These are phyloP conservation scores for Brettanomyces bruxellensis DNA, from an alignment of 805 yeast genomes.

Conservation along the genomic window DNA sequence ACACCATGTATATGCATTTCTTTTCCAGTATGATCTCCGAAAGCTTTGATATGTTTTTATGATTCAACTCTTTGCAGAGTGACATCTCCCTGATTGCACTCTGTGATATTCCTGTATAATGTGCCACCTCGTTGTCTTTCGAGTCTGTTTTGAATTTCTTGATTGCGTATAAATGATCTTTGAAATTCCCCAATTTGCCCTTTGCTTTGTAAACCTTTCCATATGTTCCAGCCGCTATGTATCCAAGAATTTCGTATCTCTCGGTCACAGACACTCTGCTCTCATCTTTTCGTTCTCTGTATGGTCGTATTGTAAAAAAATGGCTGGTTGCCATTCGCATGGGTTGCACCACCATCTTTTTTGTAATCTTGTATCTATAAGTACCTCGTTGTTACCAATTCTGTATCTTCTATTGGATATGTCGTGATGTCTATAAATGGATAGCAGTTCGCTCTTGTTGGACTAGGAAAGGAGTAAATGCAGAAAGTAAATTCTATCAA, in stretches of 20 bases:
- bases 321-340: conserved; percentile 45
- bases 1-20: conserved; percentile 87
- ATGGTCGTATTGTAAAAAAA: conserved; percentile 48
- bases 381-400: too few species aligned
- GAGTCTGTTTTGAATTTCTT: conserved; percentile 93
- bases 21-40: conserved; percentile 81
- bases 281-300: conserved; percentile 55
- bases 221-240: conserved; percentile 97
- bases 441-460: too few species aligned
- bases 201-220: conserved; percentile 92
- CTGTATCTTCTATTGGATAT: too few species aligned
- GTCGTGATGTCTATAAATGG: too few species aligned
- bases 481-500: too few species aligned
- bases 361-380: too few species aligned
- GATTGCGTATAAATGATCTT: conserved; percentile 57
- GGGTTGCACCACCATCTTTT: conserved; percentile 25
- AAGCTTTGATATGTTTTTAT: conserved; percentile 70
- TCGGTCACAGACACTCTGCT: conserved; percentile 67
- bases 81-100: conserved; percentile 96
- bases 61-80: conserved; percentile 76
- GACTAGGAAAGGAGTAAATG: too few species aligned
- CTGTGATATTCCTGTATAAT: conserved; percentile 92
- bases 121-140: conserved; percentile 73
- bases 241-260: conserved; percentile 82
- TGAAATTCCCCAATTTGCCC: conserved; percentile 25